A percentile compares a stretch with the other conserved stretches of the same genome.
phyloP scores from a whole-genome alignment of 768 basidiomycete species.

The Lentinula detonsa region DNA sequence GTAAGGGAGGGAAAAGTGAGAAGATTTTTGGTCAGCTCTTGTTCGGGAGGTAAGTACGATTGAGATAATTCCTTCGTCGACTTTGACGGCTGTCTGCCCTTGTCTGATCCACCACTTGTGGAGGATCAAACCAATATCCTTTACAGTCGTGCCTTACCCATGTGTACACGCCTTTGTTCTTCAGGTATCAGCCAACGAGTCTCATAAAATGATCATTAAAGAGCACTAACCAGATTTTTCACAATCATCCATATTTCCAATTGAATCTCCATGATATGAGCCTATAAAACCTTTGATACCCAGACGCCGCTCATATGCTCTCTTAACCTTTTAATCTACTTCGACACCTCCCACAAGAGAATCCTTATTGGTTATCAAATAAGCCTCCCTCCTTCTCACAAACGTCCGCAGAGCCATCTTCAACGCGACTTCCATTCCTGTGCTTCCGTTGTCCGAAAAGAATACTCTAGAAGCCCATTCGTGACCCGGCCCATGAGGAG shows the following conservation, averaged over 20 bases:
- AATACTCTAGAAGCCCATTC: slow-evolving; percentile 92
- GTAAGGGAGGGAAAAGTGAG: slow-evolving; percentile 32
- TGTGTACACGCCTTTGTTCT: slow-evolving; percentile 60
- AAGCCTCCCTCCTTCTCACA: slow-evolving; percentile 29
- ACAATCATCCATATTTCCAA: slow-evolving; percentile 94
- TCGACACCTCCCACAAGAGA: not conserved
- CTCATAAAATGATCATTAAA: not conserved
- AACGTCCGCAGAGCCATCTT: slow-evolving; percentile 91
- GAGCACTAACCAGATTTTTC: slow-evolving; percentile 46
- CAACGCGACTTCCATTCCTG: slow-evolving; percentile 94
- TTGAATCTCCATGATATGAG: slow-evolving; percentile 97
- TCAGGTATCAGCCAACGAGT: not conserved
- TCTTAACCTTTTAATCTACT: slow-evolving; percentile 13
- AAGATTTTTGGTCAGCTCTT: not conserved
- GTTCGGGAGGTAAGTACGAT: slow-evolving; percentile 20
- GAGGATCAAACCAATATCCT: slow-evolving; percentile 92
- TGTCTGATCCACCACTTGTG: slow-evolving; percentile 65
- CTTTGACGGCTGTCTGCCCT: slow-evolving; percentile 45
- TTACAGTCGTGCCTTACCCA: slow-evolving; percentile 95
- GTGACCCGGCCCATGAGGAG: slow-evolving; percentile 70
- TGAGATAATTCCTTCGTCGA: slow-evolving; percentile 20
- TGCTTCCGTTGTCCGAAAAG: slow-evolving; percentile 93
- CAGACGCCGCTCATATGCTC: slow-evolving; percentile 39
- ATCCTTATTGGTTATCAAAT: not conserved
- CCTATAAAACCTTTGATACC: slow-evolving; percentile 85